A percentile compares a stretch with the other conserved stretches of the same genome.
Conservation (phyloP, 805 yeast species). For the Wickerhamiella lipophila region DNA sequence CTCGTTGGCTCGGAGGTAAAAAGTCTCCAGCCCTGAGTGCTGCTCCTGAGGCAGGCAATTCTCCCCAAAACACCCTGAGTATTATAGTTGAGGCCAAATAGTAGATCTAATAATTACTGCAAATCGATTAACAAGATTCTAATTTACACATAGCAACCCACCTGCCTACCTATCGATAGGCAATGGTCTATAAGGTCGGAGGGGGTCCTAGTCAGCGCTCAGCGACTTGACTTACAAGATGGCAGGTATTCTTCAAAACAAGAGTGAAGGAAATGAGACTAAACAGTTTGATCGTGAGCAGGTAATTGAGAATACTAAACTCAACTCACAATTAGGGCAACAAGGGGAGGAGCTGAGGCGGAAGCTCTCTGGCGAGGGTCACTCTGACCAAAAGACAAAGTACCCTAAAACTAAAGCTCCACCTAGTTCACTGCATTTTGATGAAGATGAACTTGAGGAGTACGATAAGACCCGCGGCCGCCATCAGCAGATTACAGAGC, state of each 20-base stretch:
- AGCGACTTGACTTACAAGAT: neutral
- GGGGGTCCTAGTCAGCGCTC: neutral
- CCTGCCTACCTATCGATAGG: neutral
- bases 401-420: slow-evolving; percentile 25
- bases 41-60: too few species aligned
- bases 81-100: neutral
- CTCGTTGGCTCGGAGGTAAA: neutral
- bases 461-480: slow-evolving; percentile 23
- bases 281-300: slow-evolving; percentile 38
- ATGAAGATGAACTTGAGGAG: slow-evolving; percentile 19
- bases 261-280: neutral
- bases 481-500: slow-evolving; percentile 21
- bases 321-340: slow-evolving; percentile 40
- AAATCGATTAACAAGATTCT: too few species aligned
- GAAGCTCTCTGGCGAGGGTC: neutral
- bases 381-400: slow-evolving; percentile 10
- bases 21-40: neutral
- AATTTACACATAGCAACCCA: too few species aligned
- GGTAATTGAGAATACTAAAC: slow-evolving; percentile 66
- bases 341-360: slow-evolving; percentile 20
- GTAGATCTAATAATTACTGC: too few species aligned
- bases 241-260: slow-evolving; percentile 17
- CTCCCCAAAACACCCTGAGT: neutral
- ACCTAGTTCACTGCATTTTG: slow-evolving; percentile 17
- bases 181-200: neutral